Base-by-base conservation (phyloP, 805 yeast genomes). In the Scheffersomyces spartinae region DNA sequence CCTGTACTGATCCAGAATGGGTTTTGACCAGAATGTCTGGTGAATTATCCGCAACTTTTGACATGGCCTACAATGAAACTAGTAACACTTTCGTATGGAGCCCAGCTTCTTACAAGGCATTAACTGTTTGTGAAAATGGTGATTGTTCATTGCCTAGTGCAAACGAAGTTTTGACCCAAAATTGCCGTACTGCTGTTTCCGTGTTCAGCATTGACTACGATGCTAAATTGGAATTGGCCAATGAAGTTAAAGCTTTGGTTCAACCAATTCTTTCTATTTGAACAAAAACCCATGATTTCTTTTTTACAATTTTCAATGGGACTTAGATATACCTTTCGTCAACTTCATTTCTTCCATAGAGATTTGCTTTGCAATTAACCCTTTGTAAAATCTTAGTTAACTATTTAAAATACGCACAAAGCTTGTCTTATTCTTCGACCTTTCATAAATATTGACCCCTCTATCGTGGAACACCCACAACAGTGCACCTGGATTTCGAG, bases 161-260 rank as follows among this genome's bases (percentile, higher is more conserved):
- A 42, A 41, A 42, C 28, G 52, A 53, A 20, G 27, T 56, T 14
- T 36, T 51, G 18, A 26, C 18, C 20, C 26, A 40, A 18, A 32
- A 33, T 16, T 70, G 76, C 50, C 43, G 52, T 32, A 32, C 65
- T 13, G 39, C 72, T 4, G 52, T 68, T 31, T 48, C 68, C 23
- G 52, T 56, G n/a, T 68, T 67, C 48, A 49, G 64, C 16, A 47
- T 65, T 36, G 76, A 68, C 40, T 46, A 52, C 33, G 68, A 61
- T 38, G 64, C 67, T 16, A 40, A 36, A 25, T 16, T 30, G 8
- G 31, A 30, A 12, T 36, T 42, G 15, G 33, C 42, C 18, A 23
- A 31, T 12, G 31, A 29, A 25, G 45, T 42, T 22, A 22, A 26
- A 14, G 20, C 5, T 9, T 26, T 26, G 11, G 17, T 26, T 16